Percentiles rank a stretch among this genome's conserved stretches.
phyloP scores from a whole-genome alignment of 805 yeast species.

The Hagleromyces aurorensis region DNA sequence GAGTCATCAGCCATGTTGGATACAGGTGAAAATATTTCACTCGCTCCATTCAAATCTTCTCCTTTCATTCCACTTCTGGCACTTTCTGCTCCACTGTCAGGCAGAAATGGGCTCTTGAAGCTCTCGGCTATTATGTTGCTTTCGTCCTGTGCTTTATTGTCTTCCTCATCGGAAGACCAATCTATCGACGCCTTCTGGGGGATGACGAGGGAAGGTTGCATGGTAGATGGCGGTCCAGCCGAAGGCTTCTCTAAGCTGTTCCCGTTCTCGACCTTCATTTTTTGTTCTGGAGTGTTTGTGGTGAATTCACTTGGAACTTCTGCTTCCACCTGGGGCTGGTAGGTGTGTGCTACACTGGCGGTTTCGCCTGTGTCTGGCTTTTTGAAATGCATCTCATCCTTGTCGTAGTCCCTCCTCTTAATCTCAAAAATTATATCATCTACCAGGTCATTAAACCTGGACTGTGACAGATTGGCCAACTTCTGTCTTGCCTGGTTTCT shows the following conservation, averaged over 20 bases:
- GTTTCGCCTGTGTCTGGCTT: not conserved
- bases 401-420: slow-evolving; percentile 60
- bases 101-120: too few relatives aligned
- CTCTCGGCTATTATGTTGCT: slow-evolving; percentile 2
- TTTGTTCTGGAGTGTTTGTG: slow-evolving; percentile 2
- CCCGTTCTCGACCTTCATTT: slow-evolving; percentile 6
- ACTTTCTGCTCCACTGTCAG: slow-evolving; percentile 3
- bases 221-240: slow-evolving; percentile 35
- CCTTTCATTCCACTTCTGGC: slow-evolving; percentile 1
- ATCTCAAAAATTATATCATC: slow-evolving; percentile 84
- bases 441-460: slow-evolving; percentile 82
- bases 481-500: slow-evolving; percentile 94
- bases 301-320: slow-evolving; percentile 1
- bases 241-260: slow-evolving; percentile 9
- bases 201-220: slow-evolving; percentile 62
- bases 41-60: not conserved
- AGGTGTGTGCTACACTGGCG: not conserved
- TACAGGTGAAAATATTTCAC: too few relatives aligned
- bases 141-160: slow-evolving; percentile 6
- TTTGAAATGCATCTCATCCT: not conserved
- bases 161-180: slow-evolving; percentile 82
- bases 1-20: too few relatives aligned
- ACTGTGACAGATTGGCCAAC: slow-evolving; percentile 71
- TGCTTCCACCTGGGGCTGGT: slow-evolving; percentile 1
- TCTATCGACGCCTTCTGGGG: slow-evolving; percentile 80